Percentiles rank a stretch among this genome's conserved stretches.
These are phyloP conservation scores for Yamadazyma akitaensis DNA, from an alignment of 805 yeast genomes.

Conservation along the genomic window DNA sequence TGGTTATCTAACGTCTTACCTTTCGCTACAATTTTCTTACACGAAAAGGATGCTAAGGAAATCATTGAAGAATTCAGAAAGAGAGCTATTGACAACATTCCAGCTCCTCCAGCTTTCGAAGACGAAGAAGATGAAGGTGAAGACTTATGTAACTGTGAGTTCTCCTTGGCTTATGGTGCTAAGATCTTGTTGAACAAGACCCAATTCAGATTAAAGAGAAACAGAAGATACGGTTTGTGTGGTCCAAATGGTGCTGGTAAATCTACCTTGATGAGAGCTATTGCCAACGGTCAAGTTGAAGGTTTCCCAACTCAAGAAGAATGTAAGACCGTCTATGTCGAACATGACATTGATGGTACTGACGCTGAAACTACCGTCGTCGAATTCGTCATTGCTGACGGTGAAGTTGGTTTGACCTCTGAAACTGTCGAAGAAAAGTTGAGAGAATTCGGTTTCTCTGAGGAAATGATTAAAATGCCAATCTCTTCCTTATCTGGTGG, in stretches of 20 bases:
- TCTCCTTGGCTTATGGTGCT: constrained; percentile 99
- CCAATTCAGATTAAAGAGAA: constrained; percentile 97
- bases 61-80: constrained; percentile 89
- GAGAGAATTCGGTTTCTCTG: constrained; percentile 88
- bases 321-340: constrained; percentile 98
- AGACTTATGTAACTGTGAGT: constrained; percentile 99
- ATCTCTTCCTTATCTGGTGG: constrained; percentile 98
- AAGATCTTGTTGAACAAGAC: constrained; percentile 99
- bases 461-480: constrained; percentile 91
- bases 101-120: constrained; percentile 92
- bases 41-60: constrained; percentile 87
- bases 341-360: constrained; percentile 98
- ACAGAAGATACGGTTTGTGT: constrained; percentile 98
- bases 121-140: constrained; percentile 99
- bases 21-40: constrained; percentile 93
- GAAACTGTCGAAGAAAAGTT: constrained; percentile 74
- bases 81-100: constrained; percentile 96
- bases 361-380: constrained; percentile 93
- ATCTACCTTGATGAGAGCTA: constrained; percentile 82
- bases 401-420: constrained; percentile 66
- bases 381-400: constrained; percentile 86
- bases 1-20: constrained; percentile 90
- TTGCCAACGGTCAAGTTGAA: constrained; percentile 97
- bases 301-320: constrained; percentile 99
- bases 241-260: constrained; percentile 56